Conservation (phyloP, 208 protist genomes). For the Angomonas deanei region DNA sequence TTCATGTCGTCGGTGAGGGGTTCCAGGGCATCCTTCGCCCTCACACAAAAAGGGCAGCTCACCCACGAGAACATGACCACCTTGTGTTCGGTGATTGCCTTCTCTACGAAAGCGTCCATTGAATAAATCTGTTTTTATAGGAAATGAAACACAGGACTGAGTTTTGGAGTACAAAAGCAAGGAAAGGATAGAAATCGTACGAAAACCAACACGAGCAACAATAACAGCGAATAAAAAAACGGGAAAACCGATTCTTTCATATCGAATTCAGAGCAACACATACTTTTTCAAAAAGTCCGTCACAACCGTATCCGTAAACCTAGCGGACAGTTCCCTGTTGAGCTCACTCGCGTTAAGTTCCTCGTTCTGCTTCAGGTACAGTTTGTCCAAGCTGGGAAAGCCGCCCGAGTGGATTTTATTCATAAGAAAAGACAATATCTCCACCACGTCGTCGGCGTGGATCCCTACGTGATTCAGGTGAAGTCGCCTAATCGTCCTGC, state of each 20-base stretch:
- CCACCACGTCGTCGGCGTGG: slow-evolving; percentile 7
- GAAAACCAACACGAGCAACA: neutral
- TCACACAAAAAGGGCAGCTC: slow-evolving; percentile 53
- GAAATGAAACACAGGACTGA: slow-evolving; percentile 1
- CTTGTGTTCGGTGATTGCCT: slow-evolving; percentile 35
- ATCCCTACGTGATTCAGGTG: slow-evolving; percentile 35
- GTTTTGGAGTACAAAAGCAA: neutral
- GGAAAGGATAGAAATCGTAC: neutral
- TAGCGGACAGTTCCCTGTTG: neutral
- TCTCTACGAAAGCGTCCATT: slow-evolving; percentile 25
- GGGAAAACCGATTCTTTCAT: neutral
- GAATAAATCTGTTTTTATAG: neutral
- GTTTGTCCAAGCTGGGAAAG: neutral
- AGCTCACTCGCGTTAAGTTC: neutral
- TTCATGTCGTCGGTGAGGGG: slow-evolving; percentile 34
- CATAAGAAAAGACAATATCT: slow-evolving; percentile 14
- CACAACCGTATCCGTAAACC: neutral
- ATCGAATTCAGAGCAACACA: neutral
- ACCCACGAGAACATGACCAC: slow-evolving; percentile 71
- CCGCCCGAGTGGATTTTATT: neutral
- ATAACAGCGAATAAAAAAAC: neutral
- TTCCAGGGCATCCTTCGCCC: slow-evolving; percentile 53
- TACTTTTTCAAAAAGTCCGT: neutral
- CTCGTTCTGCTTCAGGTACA: slow-evolving; percentile 19
- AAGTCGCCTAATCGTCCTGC: slow-evolving; percentile 12